Evolutionary conservation across 352 stramenopile species (phyloP).

Genomic region (Phytophthora pistaciae): DNA sequence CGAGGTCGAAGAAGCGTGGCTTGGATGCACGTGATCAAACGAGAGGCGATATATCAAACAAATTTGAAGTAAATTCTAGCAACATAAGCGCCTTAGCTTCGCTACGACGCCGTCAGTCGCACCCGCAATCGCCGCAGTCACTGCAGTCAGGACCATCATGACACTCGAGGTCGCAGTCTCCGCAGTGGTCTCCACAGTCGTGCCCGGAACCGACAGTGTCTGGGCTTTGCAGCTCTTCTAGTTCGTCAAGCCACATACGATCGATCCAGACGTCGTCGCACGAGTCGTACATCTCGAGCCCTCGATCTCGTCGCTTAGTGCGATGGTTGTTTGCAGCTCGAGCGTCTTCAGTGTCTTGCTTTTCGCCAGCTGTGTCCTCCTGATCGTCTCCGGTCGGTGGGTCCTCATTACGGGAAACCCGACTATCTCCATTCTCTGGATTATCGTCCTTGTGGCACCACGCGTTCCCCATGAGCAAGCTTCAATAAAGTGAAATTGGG

Average conservation of each 20-base stretch:
- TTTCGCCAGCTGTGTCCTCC: not conserved
- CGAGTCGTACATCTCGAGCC: not conserved
- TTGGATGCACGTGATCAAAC: constrained; percentile 30
- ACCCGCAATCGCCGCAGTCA: not conserved
- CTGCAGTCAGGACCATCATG: not conserved
- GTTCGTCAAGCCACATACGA: not conserved
- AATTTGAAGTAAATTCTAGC: not conserved
- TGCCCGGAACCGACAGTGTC: not conserved
- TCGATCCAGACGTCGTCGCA: not conserved
- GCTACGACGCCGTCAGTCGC: not conserved
- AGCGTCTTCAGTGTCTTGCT: not conserved
- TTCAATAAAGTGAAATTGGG: no score
- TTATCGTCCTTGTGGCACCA: not conserved
- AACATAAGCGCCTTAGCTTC: no score
- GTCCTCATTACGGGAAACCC: not conserved
- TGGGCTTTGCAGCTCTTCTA: not conserved
- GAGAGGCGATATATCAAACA: not conserved
- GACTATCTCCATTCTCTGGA: not conserved
- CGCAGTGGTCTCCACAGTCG: not conserved
- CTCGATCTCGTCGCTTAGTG: not conserved
- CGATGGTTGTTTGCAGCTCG: not conserved
- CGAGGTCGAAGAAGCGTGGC: constrained; percentile 33
- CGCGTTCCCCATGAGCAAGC: not conserved
- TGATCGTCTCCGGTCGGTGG: not conserved
- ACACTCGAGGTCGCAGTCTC: not conserved